A percentile compares a stretch with the other conserved stretches of the same genome.
Evolutionary conservation across 2,329 filamentous ascomycete species (phyloP).

Genomic region (Monosporascus sp.): DNA sequence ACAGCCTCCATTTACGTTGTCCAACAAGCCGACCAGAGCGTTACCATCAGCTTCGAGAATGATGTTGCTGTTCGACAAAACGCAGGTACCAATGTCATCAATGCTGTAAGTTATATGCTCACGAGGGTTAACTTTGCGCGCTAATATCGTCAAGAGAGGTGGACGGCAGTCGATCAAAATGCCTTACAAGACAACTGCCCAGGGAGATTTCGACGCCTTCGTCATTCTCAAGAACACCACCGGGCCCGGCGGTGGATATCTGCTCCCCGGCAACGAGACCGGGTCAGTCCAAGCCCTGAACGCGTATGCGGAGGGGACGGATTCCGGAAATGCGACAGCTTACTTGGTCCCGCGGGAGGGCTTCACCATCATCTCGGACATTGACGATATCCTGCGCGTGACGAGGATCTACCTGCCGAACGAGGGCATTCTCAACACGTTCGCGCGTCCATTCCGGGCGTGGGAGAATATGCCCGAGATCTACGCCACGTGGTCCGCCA

Average conservation of each 20-base stretch:
- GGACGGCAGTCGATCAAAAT: slow-evolving; percentile 59
- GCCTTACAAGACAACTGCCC: slow-evolving; percentile 58
- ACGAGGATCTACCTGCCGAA: slow-evolving; percentile 76
- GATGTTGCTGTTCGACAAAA: slow-evolving; percentile 45
- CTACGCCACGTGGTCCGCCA: slow-evolving; percentile 69
- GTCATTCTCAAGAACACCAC: slow-evolving; percentile 56
- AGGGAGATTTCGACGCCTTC: slow-evolving; percentile 72
- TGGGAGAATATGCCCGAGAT: slow-evolving; percentile 80
- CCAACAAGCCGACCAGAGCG: slow-evolving; percentile 60
- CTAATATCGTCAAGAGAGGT: slow-evolving; percentile 34
- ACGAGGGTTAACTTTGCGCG: background rate
- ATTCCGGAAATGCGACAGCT: slow-evolving; percentile 67
- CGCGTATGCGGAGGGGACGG: slow-evolving; percentile 59
- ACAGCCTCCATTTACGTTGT: slow-evolving; percentile 71
- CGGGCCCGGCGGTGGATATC: slow-evolving; percentile 39
- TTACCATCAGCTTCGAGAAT: slow-evolving; percentile 54
- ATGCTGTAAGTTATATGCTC: slow-evolving; percentile 23
- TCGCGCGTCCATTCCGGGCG: slow-evolving; percentile 62
- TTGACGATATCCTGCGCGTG: slow-evolving; percentile 75
- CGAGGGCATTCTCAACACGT: slow-evolving; percentile 71
- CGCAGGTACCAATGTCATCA: slow-evolving; percentile 46
- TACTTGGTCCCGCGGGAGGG: slow-evolving; percentile 69
- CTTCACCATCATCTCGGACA: slow-evolving; percentile 69
- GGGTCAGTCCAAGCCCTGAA: slow-evolving; percentile 61
- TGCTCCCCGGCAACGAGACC: slow-evolving; percentile 61